Evolutionary conservation across 2,329 filamentous ascomycete genomes (phyloP).

Genomic region (Arthrobotrys iridis): DNA sequence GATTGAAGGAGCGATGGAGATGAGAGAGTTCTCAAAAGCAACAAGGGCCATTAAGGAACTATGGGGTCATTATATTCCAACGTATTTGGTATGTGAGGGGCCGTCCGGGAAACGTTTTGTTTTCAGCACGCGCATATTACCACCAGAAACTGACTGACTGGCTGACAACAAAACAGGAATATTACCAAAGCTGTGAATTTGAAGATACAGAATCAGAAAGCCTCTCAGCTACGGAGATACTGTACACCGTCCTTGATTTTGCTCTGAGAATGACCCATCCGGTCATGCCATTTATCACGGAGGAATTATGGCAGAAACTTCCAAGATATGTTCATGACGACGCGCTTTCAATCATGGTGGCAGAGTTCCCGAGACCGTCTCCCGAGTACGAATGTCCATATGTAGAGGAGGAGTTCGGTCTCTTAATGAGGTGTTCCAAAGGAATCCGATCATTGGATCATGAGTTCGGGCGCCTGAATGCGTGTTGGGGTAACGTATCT

Average conservation of each 20-base stretch:
- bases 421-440: slow-evolving; percentile 4
- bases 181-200: slow-evolving; percentile 60
- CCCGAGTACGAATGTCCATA: slow-evolving; percentile 68
- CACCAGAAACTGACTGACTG: background rate
- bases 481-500: background rate
- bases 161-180: background rate
- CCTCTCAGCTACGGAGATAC: slow-evolving; percentile 69
- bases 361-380: slow-evolving; percentile 62
- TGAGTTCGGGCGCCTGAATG: background rate
- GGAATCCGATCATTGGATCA: background rate
- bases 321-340: slow-evolving; percentile 63
- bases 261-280: slow-evolving; percentile 61
- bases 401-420: slow-evolving; percentile 69
- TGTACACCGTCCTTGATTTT: slow-evolving; percentile 73
- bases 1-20: slow-evolving; percentile 12
- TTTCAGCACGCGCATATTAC: background rate
- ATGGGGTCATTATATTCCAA: slow-evolving; percentile 25
- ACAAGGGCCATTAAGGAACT: slow-evolving; percentile 14
- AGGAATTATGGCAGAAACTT: slow-evolving; percentile 56
- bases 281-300: slow-evolving; percentile 57
- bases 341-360: slow-evolving; percentile 70
- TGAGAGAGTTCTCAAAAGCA: slow-evolving; percentile 20
- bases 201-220: slow-evolving; percentile 64
- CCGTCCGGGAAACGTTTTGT: background rate
- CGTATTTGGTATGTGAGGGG: slow-evolving; percentile 27